phyloP scores from a whole-genome alignment of 331 rosid genomes.

The Quercus lobata region DNA sequence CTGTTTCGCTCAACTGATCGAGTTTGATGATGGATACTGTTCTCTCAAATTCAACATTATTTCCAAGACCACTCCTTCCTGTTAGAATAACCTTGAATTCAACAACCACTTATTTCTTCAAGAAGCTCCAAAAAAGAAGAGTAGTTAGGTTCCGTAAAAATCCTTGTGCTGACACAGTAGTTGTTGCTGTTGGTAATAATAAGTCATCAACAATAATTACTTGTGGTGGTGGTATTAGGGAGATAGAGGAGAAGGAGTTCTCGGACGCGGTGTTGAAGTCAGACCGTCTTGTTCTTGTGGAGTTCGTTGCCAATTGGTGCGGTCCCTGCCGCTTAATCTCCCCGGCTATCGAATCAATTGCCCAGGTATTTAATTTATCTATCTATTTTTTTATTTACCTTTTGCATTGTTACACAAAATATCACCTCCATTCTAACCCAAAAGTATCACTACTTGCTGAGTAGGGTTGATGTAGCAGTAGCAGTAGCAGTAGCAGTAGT shows the following conservation, averaged over 20 bases:
- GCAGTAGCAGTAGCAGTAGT: no score
- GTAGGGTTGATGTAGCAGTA: no score
- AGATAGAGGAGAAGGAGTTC: slow-evolving; percentile 66
- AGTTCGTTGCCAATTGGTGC: slow-evolving; percentile 87
- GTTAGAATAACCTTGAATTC: slow-evolving; percentile 15
- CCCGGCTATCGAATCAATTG: slow-evolving; percentile 61
- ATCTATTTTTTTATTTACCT: no score
- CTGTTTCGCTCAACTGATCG: background rate
- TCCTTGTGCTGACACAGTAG: no score
- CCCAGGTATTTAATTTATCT: slow-evolving; percentile 40
- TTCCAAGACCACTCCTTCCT: slow-evolving; percentile 14
- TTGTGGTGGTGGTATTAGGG: slow-evolving; percentile 40
- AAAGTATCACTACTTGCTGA: no score
- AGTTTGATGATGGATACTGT: slow-evolving; percentile 39
- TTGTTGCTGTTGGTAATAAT: no score
- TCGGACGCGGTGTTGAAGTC: slow-evolving; percentile 52
- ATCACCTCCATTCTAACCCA: no score
- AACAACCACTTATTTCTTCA: slow-evolving; percentile 6
- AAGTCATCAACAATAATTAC: no score
- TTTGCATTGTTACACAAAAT: no score
- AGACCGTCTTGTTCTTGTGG: slow-evolving; percentile 77
- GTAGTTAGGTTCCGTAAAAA: background rate
- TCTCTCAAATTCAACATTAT: slow-evolving; percentile 35
- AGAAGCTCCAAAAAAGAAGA: slow-evolving; percentile 15
- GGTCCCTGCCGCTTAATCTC: slow-evolving; percentile 89